A percentile compares a stretch with the other conserved stretches of the same genome.
phyloP scores from a whole-genome alignment of 2,329 filamentous ascomycete species.

The Neonectria coccinea region DNA sequence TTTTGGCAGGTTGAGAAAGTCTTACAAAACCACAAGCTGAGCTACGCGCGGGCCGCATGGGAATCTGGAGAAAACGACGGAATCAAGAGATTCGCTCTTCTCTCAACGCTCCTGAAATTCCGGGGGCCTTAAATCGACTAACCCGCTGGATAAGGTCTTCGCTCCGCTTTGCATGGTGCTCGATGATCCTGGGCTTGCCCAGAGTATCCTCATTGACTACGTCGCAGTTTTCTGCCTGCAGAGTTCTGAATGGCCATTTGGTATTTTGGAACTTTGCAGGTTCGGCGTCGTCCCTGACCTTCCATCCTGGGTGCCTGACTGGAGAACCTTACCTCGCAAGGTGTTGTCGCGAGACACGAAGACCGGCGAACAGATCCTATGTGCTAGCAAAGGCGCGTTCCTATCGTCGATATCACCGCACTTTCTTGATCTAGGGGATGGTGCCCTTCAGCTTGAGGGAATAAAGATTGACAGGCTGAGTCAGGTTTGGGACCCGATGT shows the following conservation, averaged over 20 bases:
- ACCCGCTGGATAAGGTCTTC: conserved; percentile 12
- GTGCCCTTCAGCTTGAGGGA: conserved; percentile 2
- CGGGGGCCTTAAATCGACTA: conserved; percentile 5
- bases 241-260: conserved; percentile 5
- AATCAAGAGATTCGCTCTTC: background rate
- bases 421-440: background rate
- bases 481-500: conserved; percentile 1
- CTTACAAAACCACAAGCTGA: conserved; percentile 1
- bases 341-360: conserved; percentile 3
- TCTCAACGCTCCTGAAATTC: conserved; percentile 10
- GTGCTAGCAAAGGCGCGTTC: background rate
- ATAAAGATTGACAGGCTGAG: background rate
- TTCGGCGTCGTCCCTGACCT: conserved; percentile 8
- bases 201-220: conserved; percentile 7
- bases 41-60: background rate
- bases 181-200: background rate
- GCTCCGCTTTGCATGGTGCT: conserved; percentile 6
- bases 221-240: conserved; percentile 3
- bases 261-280: conserved; percentile 9
- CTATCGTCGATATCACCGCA: background rate
- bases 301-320: conserved; percentile 12
- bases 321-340: conserved; percentile 5
- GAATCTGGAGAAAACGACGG: background rate
- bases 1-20: conserved; percentile 7
- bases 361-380: background rate